Conservation (phyloP, 1,139 yeast species). For the Suhomyces panamericanus region DNA sequence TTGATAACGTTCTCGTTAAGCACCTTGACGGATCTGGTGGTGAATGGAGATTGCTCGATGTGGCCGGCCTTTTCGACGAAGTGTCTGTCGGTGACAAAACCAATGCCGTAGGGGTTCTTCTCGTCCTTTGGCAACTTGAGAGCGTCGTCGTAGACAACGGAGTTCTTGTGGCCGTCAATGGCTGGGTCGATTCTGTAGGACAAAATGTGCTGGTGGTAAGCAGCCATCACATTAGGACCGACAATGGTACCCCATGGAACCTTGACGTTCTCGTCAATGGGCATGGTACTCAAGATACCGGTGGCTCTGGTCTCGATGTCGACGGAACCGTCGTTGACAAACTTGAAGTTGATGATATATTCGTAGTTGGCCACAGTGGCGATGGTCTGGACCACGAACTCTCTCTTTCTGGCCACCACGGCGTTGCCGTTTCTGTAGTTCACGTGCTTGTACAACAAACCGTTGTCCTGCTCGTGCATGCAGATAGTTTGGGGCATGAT, state of each 20-base stretch:
- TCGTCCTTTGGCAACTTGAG: conserved; percentile 58
- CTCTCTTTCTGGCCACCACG: conserved; percentile 82
- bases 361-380: conserved; percentile 92
- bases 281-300: conserved; percentile 82
- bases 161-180: conserved; percentile 78
- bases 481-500: conserved; percentile 75
- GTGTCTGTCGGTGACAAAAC: conserved; percentile 65
- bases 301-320: conserved; percentile 86
- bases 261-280: conserved; percentile 71
- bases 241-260: conserved; percentile 85
- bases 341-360: conserved; percentile 73
- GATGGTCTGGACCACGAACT: conserved; percentile 80
- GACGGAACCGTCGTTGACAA: conserved; percentile 81
- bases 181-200: conserved; percentile 88
- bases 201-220: conserved; percentile 85
- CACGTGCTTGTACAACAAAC: conserved; percentile 79
- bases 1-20: conserved; percentile 77
- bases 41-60: conserved; percentile 73
- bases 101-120: conserved; percentile 72
- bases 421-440: conserved; percentile 77
- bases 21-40: conserved; percentile 76
- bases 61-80: conserved; percentile 71
- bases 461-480: conserved; percentile 87
- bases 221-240: conserved; percentile 85
- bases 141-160: conserved; percentile 76